Base-by-base conservation (phyloP, 768 basidiomycete species). In the Boletellus sp. region DNA sequence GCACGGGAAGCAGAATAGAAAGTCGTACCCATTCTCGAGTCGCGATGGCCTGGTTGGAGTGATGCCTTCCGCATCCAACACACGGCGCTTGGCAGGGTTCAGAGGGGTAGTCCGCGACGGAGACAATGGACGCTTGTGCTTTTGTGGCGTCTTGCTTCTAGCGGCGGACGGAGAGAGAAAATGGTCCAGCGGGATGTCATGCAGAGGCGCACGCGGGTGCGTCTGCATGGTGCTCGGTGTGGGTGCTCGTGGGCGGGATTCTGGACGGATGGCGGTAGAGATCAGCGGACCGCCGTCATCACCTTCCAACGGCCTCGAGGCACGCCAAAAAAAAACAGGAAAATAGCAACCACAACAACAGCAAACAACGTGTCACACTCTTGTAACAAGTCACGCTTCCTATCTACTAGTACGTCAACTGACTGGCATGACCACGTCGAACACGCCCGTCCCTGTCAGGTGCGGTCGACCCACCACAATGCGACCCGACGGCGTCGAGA, bases 361-460 rank as follows among this genome's bases (percentile, higher is more conserved):
- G 42, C 56, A 63, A 59, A 66, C 38, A 68, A 37, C 20, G 22
- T 16, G 50, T 61, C 43, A 50, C 51, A 23, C 37, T 36, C 17
- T 10, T 39, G 42, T 53, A 41, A 59, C 50, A 16, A 22, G 47
- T 43, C 39, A 66, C 57, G 26, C 28, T 7, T 28, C 11, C 28
- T 28, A 28, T 28, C 4, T 26, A n/a, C 17, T 11, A 48, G 24
- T 48, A 48, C 24, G 15, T 45, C 37, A 59, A 17, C 35, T 26
- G 23, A 63, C 40, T 24, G 76, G 75, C 79, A 83, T 81, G 49
- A 90, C 79, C 35, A 98, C 80, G 65, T 93, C 94, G 60, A 98
- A 99, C 31, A 84, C 83, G 5, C 94, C 96, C 20, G 95, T 98
- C n/a, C 95, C 95, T n/a, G 86, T 91, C 45, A 76, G 72, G 63